These are phyloP conservation scores for Catunica adiposa DNA, from an alignment of 2,329 filamentous ascomycete species.

Conservation along the genomic window DNA sequence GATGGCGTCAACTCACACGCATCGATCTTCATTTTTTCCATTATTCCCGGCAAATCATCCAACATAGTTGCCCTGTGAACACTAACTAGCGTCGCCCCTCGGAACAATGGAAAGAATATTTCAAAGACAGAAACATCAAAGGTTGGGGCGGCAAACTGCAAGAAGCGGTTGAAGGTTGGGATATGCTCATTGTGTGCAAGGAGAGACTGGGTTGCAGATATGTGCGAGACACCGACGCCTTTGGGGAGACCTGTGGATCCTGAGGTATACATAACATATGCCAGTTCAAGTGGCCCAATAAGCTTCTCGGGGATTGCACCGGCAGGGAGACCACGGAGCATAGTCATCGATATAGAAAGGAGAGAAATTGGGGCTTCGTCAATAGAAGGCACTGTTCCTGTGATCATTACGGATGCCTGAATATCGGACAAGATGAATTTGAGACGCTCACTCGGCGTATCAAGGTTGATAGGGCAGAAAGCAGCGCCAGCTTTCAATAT, in stretches of 20 bases:
- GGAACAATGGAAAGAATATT: slow-evolving; percentile 72
- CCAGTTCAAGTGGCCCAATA: slow-evolving; percentile 30
- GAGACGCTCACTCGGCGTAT: slow-evolving; percentile 60
- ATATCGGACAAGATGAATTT: slow-evolving; percentile 71
- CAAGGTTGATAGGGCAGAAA: slow-evolving; percentile 70
- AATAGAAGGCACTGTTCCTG: slow-evolving; percentile 25
- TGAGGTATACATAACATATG: slow-evolving; percentile 89
- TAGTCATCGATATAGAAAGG: background rate
- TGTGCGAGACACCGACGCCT: slow-evolving; percentile 68
- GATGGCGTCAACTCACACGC: slow-evolving; percentile 82
- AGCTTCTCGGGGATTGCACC: background rate
- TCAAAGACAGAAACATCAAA: slow-evolving; percentile 94
- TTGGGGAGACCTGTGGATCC: slow-evolving; percentile 82
- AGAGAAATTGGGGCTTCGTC: slow-evolving; percentile 21
- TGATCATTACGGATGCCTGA: slow-evolving; percentile 50
- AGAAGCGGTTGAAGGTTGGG: slow-evolving; percentile 59
- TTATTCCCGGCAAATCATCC: slow-evolving; percentile 52
- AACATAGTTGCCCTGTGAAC: slow-evolving; percentile 55
- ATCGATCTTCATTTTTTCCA: slow-evolving; percentile 53
- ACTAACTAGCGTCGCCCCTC: slow-evolving; percentile 56
- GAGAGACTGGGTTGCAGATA: slow-evolving; percentile 63
- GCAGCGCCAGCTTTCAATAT: slow-evolving; percentile 68
- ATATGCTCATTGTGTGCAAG: slow-evolving; percentile 67
- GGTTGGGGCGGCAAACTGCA: slow-evolving; percentile 83
- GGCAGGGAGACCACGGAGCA: slow-evolving; percentile 15